phyloP scores from a whole-genome alignment of 805 yeast genomes.

The Wickerhamomyces bovis region DNA sequence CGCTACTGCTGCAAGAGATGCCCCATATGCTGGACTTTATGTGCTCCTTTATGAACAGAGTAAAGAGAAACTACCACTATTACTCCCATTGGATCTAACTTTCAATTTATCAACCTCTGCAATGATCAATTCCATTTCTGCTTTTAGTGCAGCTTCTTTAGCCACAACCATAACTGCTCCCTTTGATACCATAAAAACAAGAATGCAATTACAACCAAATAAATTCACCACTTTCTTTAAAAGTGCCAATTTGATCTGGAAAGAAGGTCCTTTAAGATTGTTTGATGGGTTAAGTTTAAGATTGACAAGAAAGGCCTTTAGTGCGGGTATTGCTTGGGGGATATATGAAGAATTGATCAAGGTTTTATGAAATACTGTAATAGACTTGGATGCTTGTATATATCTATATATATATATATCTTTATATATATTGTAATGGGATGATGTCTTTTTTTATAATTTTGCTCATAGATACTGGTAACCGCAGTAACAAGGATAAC shows the following conservation, averaged over 20 bases:
- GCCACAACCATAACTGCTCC: constrained; percentile 91
- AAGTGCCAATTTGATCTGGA: constrained; percentile 34
- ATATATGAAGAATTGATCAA: constrained; percentile 84
- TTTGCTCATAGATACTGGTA: neutral
- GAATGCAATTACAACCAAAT: constrained; percentile 70
- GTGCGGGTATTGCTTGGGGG: constrained; percentile 97
- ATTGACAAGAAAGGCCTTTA: constrained; percentile 75
- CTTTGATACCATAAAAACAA: constrained; percentile 87
- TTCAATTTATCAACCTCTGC: constrained; percentile 39
- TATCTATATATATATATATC: too few species aligned
- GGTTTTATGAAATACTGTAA: constrained; percentile 7
- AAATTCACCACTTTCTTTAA: constrained; percentile 36
- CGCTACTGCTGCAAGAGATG: constrained; percentile 85
- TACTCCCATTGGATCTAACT: constrained; percentile 4
- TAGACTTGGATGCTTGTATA: too few species aligned
- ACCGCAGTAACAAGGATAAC: neutral
- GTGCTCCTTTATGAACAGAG: constrained; percentile 77
- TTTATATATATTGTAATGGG: too few species aligned
- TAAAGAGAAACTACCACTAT: constrained; percentile 48
- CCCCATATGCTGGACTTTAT: constrained; percentile 94
- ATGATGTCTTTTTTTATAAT: too few species aligned
- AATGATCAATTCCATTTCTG: constrained; percentile 66
- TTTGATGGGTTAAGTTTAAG: constrained; percentile 84
- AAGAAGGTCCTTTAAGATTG: constrained; percentile 47
- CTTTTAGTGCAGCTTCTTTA: constrained; percentile 66